A percentile compares a stretch with the other conserved stretches of the same genome.
Evolutionary conservation across 768 basidiomycete species (phyloP).

Genomic region (Trametes cubensis): DNA sequence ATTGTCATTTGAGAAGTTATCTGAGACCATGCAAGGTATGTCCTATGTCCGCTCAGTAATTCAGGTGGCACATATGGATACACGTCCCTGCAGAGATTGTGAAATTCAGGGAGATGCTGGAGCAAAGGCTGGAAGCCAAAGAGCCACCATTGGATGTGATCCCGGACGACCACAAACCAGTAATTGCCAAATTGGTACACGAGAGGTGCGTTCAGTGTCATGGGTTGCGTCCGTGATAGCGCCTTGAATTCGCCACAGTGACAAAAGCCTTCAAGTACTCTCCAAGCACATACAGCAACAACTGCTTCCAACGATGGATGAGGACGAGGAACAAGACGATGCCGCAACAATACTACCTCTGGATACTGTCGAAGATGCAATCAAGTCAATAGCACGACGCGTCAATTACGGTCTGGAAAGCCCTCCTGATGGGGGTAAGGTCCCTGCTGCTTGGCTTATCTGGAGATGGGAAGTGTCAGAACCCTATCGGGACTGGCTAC

Average conservation of each 20-base stretch:
- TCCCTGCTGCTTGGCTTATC: constrained; percentile 64
- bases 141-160: constrained; percentile 57
- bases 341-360: constrained; percentile 42
- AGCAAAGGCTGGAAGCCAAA: constrained; percentile 50
- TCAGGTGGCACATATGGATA: neutral
- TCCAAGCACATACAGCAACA: constrained; percentile 71
- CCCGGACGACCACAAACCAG: constrained; percentile 68
- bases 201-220: constrained; percentile 64
- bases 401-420: constrained; percentile 80
- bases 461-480: constrained; percentile 90
- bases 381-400: constrained; percentile 64
- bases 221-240: neutral
- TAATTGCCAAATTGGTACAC: constrained; percentile 81
- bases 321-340: constrained; percentile 46
- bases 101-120: constrained; percentile 73
- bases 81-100: constrained; percentile 59
- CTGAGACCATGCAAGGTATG: constrained; percentile 81
- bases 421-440: constrained; percentile 48
- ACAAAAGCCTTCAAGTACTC: constrained; percentile 65
- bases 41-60: neutral
- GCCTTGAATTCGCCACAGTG: constrained; percentile 47
- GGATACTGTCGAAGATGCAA: constrained; percentile 59
- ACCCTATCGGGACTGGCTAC: constrained; percentile 60
- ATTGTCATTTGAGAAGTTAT: constrained; percentile 73
- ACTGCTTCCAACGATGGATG: constrained; percentile 66